Base-by-base conservation (phyloP, 148 eudicot species). In the Amaranthus palmeri region DNA sequence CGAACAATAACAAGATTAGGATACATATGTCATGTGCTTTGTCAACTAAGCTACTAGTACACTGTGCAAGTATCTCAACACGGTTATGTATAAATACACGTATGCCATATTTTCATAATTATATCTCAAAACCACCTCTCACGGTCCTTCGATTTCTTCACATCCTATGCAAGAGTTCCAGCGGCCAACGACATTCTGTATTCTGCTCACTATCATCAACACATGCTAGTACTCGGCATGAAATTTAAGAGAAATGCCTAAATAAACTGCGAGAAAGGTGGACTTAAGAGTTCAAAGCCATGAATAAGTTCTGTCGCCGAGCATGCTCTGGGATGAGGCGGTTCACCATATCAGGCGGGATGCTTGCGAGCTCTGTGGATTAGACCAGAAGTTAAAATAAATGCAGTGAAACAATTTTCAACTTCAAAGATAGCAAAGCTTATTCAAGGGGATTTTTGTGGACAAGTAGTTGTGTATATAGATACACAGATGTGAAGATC, bases 281-380 rank as follows among this genome's bases (percentile, higher is more conserved):
- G 53, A 41, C 79, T 84, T 49, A 88, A 44, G 88, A 61, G 80
- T 89, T 83, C 83, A 95, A 75, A 63, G 99, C 99, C 99, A 92
- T 95, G 81, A 95, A 95, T 75, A 85, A 82, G 77, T 92, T 95
- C 80, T 92, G 97, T 80, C 85, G 86, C 49, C 97, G 91, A 71
- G 99, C 97, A 90, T 95, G 97, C 73, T 95, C 97, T 7, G 99
- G 97, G 71, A 95, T 81, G 74, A 95, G 92, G 69, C 96, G 96
- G 52, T 85, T 91, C 49, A 86, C 77, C 77, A 81, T 90, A 17
- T 95, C 93, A 25, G 86, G 78, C 49, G 93, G 90, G 79, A 95
- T 84, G 60, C 92, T 93, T 10, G 91, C 74, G 55, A 95, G 90
- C 83, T 95, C 97, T 95, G 93, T 61, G 14, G 15, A 59, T 67